phyloP scores from a whole-genome alignment of 2,329 filamentous ascomycete genomes.

The Pseudocercospora vitis region DNA sequence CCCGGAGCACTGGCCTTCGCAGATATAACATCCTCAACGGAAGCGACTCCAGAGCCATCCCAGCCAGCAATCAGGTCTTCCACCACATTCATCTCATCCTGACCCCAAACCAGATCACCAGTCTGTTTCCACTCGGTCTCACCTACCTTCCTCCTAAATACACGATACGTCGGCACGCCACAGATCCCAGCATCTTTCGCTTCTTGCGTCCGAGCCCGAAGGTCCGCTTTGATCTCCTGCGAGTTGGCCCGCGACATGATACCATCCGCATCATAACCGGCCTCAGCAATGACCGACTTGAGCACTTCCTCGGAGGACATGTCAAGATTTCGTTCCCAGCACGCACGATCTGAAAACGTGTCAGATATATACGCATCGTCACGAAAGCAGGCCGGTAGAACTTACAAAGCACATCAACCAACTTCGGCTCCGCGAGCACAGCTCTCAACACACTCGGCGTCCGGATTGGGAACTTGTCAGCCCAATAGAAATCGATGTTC shows the following conservation, averaged over 20 bases:
- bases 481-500: constrained; percentile 28
- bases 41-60: constrained; percentile 17
- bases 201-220: constrained; percentile 25
- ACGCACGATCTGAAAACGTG: constrained; percentile 20
- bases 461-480: constrained; percentile 27
- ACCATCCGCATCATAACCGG: constrained; percentile 19
- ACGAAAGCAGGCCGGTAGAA: background rate
- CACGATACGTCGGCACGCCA: constrained; percentile 28
- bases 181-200: constrained; percentile 26
- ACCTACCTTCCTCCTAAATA: constrained; percentile 22
- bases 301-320: constrained; percentile 27
- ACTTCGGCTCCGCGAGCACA: constrained; percentile 20
- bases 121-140: constrained; percentile 17
- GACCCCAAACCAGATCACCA: constrained; percentile 30
- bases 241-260: constrained; percentile 21
- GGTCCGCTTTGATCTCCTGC: constrained; percentile 21
- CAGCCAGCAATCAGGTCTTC: constrained; percentile 29
- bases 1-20: background rate
- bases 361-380: constrained; percentile 1
- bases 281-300: constrained; percentile 20
- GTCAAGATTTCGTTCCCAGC: constrained; percentile 30
- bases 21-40: constrained; percentile 6
- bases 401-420: constrained; percentile 24
- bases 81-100: constrained; percentile 27
- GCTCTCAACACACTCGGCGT: constrained; percentile 25